These are phyloP conservation scores for Fusarium ambrosium DNA, from an alignment of 2,329 filamentous ascomycete genomes.

Conservation along the genomic window DNA sequence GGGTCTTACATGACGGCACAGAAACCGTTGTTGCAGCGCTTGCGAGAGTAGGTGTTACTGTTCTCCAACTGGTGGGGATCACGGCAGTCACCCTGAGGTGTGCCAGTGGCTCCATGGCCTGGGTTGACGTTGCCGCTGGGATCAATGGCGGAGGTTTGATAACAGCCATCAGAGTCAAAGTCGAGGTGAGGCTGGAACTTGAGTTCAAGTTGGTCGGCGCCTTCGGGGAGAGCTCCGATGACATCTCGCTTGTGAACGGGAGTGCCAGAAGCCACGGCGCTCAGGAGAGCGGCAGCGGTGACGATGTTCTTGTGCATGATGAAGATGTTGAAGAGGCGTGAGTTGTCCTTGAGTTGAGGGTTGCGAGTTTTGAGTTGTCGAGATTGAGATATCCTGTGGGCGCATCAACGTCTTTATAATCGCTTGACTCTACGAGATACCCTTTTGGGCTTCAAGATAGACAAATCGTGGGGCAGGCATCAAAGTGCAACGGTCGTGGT, in stretches of 20 bases:
- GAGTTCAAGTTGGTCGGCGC: constrained; percentile 51
- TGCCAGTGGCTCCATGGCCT: constrained; percentile 45
- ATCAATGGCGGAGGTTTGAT: constrained; percentile 62
- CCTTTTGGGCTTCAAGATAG: neutral
- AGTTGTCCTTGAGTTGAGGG: neutral
- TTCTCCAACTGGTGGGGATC: constrained; percentile 49
- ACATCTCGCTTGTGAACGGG: constrained; percentile 44
- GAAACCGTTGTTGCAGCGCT: constrained; percentile 51
- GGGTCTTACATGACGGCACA: constrained; percentile 49
- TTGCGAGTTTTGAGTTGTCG: neutral
- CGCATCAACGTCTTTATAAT: neutral
- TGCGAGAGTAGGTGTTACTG: constrained; percentile 50
- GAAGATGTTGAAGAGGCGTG: neutral
- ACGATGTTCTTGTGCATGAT: constrained; percentile 35
- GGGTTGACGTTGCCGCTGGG: constrained; percentile 51
- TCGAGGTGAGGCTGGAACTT: constrained; percentile 55
- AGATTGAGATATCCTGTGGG: neutral
- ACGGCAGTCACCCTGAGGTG: constrained; percentile 49
- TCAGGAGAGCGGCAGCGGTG: constrained; percentile 28
- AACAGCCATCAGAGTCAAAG: constrained; percentile 58
- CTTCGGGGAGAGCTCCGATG: constrained; percentile 48
- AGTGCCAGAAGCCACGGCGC: constrained; percentile 31
- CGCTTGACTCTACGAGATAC: neutral
- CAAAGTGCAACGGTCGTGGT: constrained; percentile 2
- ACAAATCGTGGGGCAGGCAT: neutral